Evolutionary conservation across 2,329 filamentous ascomycete genomes (phyloP).

Genomic region (Exophiala sp.): DNA sequence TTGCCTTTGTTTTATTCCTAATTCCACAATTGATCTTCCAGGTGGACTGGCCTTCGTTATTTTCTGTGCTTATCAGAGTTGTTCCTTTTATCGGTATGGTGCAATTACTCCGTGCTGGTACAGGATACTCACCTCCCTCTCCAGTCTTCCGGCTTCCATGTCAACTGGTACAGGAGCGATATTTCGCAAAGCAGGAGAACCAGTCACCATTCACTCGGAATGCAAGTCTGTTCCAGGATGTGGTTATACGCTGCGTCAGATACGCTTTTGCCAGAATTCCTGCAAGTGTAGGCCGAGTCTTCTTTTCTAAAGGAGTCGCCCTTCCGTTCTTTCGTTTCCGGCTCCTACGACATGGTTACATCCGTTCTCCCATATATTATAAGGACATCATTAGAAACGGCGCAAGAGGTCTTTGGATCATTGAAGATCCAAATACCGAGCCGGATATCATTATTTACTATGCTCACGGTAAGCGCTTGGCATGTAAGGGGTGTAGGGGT

Average conservation of each 20-base stretch:
- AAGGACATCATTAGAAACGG: constrained; percentile 52
- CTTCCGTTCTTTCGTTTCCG: constrained; percentile 72
- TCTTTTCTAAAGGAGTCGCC: constrained; percentile 71
- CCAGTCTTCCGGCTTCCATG: constrained; percentile 52
- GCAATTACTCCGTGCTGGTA: background rate
- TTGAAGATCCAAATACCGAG: constrained; percentile 52
- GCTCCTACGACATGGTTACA: constrained; percentile 68
- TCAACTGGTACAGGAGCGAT: constrained; percentile 57
- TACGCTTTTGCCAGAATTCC: constrained; percentile 73
- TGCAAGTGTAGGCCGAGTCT: constrained; percentile 65
- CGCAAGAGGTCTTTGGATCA: constrained; percentile 68
- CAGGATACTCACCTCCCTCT: background rate
- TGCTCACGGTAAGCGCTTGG: constrained; percentile 59
- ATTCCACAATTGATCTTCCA: constrained; percentile 67
- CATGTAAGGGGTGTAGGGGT: background rate
- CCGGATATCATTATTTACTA: constrained; percentile 82
- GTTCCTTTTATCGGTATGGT: constrained; percentile 67
- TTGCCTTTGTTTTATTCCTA: constrained; percentile 68
- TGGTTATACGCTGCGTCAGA: constrained; percentile 72
- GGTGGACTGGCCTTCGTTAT: constrained; percentile 60
- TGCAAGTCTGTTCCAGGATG: constrained; percentile 71
- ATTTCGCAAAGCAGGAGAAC: constrained; percentile 44
- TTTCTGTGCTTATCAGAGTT: constrained; percentile 52
- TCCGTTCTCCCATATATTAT: constrained; percentile 63
- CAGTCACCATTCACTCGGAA: constrained; percentile 63